phyloP scores from a whole-genome alignment of 371 early-diverging fungal genomes.

The Mortierella sp. region DNA sequence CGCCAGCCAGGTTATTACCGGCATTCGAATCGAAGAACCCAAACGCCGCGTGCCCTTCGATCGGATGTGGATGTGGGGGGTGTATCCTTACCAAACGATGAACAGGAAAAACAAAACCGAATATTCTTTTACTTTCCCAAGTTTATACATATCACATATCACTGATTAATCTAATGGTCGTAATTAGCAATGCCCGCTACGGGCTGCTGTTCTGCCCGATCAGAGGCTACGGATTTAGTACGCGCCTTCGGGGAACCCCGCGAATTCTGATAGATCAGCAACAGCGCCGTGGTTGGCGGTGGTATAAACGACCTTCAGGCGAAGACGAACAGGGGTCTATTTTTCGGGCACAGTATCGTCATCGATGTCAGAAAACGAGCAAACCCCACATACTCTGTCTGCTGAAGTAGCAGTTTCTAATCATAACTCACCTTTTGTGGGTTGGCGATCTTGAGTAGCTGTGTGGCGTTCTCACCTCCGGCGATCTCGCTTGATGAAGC shows the following conservation, averaged over 20 bases:
- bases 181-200: neutral
- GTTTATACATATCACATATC: too few relatives aligned
- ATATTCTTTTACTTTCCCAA: too few relatives aligned
- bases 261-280: constrained; percentile 84
- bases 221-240: constrained; percentile 35
- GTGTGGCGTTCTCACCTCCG: constrained; percentile 74
- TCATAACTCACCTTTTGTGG: constrained; percentile 84
- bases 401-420: too few relatives aligned
- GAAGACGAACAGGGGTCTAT: constrained; percentile 78
- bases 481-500: constrained; percentile 73
- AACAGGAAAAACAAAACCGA: too few relatives aligned
- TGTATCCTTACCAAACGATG: too few relatives aligned
- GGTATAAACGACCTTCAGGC: constrained; percentile 78
- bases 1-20: too few relatives aligned
- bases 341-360: too few relatives aligned
- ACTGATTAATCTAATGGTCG: too few relatives aligned
- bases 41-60: too few relatives aligned
- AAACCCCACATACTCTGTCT: too few relatives aligned
- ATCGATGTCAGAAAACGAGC: neutral
- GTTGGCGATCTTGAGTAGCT: constrained; percentile 86
- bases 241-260: constrained; percentile 74
- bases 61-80: too few relatives aligned
- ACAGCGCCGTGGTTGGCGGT: constrained; percentile 65
- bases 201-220: constrained; percentile 1
- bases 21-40: too few relatives aligned